A percentile compares a stretch with the other conserved stretches of the same genome.
Conservation (phyloP, 352 stramenopile species). For the Stephanocyclus meneghinianus region DNA sequence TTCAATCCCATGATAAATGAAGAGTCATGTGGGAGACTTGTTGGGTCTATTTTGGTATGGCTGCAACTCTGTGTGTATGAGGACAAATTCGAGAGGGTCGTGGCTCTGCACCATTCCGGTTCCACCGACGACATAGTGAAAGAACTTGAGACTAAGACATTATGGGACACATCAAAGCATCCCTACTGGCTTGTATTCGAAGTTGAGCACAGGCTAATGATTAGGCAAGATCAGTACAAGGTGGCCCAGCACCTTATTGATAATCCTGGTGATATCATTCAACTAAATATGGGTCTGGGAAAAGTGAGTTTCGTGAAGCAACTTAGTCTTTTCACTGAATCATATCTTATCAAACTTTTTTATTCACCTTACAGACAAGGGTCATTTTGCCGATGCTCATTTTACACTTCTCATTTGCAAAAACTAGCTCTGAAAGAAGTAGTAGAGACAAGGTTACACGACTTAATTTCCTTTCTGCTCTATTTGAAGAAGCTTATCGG, state of each 20-base stretch:
- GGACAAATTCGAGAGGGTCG: conserved; percentile 81
- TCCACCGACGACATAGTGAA: conserved; percentile 30
- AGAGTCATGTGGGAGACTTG: conserved; percentile 17
- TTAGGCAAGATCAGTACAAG: conserved; percentile 85
- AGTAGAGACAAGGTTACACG: conserved; percentile 28
- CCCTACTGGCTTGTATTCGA: conserved; percentile 88
- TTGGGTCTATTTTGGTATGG: conserved; percentile 38
- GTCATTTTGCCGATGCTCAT: conserved; percentile 89
- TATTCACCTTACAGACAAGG: conserved; percentile 33
- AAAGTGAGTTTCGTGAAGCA: conserved; percentile 56
- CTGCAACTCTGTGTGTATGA: conserved; percentile 84
- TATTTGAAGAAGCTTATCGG: conserved; percentile 43
- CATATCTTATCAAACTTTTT: not conserved
- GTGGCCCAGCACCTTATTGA: conserved; percentile 84
- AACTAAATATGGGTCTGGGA: conserved; percentile 88
- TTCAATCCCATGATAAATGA: conserved; percentile 51
- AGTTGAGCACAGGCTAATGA: conserved; percentile 84
- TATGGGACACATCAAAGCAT: conserved; percentile 76
- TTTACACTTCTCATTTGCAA: conserved; percentile 71
- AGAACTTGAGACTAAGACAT: conserved; percentile 71
- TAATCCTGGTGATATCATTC: conserved; percentile 79
- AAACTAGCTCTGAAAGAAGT: not conserved
- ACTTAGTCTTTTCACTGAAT: conserved; percentile 1
- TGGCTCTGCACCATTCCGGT: conserved; percentile 10
- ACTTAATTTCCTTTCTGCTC: conserved; percentile 47